Evolutionary conservation across 2,329 filamentous ascomycete genomes (phyloP), one percentile per base, ranked within the genome.

Genomic region (Amphichorda felina): DNA sequence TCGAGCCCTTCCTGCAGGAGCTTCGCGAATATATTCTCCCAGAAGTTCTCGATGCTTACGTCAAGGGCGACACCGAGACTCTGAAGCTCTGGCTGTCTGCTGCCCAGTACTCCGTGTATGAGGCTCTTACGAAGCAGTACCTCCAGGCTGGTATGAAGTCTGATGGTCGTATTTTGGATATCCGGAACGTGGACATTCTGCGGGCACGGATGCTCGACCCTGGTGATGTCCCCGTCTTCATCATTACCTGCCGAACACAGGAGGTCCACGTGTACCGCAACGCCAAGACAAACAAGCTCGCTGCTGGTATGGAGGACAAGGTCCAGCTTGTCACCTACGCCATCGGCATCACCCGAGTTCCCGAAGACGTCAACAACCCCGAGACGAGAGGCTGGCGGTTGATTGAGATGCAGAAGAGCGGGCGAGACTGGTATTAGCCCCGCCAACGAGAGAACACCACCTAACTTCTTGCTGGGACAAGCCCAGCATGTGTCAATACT

Each of bases 371-470:
- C 46, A 89, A 80, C 67, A 96, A 98, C 59, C 84, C 87, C 2
- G 91, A 98, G 65, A 98, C 91, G 9, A 75, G 88, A 53, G 91
- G 91, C 22, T 98, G 91, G 91, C 80, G 89, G 51, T 67, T 98
- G 58, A 96, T 98, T 54, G 91, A 98, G 66, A 77, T 98, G 68
- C 91, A 98, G 61, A 98, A 98, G 79, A 93, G 86, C 58, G 89
- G 84, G 38, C 77, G 91, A 51, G 91, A 98, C 63, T 96, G 72
- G 59, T 72, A 73, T 47, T 76, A 61, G 62, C 16, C 25, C 14
- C n/a, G n/a, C n/a, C n/a, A n/a, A n/a, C n/a, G n/a, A n/a, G n/a
- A n/a, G n/a, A n/a, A n/a, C n/a, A n/a, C n/a, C n/a, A n/a, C n/a
- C 21, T 24, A 24, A 24, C 10, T 10, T 24, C 21, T 24, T 24